Conservation (phyloP, 768 basidiomycete species). For the Ephemerocybe angulata region DNA sequence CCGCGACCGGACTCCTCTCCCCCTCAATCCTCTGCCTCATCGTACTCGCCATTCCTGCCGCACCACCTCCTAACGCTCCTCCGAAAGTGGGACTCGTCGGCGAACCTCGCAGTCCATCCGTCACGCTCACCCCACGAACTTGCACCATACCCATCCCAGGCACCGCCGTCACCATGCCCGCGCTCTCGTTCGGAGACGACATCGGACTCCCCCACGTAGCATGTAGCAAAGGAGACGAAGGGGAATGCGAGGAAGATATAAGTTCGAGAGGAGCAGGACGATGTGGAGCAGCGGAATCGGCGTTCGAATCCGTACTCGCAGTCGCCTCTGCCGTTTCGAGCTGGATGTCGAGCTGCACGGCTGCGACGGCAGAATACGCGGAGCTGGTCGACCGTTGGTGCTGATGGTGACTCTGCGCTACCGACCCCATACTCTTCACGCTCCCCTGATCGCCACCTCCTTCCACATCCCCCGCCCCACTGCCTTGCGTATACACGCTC, state of each 20-base stretch:
- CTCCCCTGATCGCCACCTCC: background rate
- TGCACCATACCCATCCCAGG: background rate
- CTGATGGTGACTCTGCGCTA: background rate
- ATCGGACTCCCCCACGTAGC: constrained; percentile 2
- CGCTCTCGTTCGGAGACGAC: background rate
- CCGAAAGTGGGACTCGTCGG: too few species aligned
- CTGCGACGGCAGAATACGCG: too few species aligned
- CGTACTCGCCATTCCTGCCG: constrained; percentile 31
- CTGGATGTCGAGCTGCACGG: too few species aligned
- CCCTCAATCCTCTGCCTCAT: constrained; percentile 35
- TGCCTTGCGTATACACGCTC: constrained; percentile 34
- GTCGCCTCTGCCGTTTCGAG: too few species aligned
- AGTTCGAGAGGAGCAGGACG: background rate
- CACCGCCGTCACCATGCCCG: background rate
- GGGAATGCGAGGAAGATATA: background rate
- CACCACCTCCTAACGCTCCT: too few species aligned
- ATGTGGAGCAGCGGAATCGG: too few species aligned
- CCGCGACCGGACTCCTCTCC: constrained; percentile 11
- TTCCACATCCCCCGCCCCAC: constrained; percentile 4
- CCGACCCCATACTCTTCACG: too few species aligned
- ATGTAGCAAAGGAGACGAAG: background rate
- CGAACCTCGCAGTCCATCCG: too few species aligned
- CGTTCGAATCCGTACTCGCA: too few species aligned
- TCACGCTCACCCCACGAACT: background rate
- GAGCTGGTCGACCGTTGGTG: background rate